phyloP scores from a whole-genome alignment of 768 basidiomycete species.

The Hypholoma fasciculare region DNA sequence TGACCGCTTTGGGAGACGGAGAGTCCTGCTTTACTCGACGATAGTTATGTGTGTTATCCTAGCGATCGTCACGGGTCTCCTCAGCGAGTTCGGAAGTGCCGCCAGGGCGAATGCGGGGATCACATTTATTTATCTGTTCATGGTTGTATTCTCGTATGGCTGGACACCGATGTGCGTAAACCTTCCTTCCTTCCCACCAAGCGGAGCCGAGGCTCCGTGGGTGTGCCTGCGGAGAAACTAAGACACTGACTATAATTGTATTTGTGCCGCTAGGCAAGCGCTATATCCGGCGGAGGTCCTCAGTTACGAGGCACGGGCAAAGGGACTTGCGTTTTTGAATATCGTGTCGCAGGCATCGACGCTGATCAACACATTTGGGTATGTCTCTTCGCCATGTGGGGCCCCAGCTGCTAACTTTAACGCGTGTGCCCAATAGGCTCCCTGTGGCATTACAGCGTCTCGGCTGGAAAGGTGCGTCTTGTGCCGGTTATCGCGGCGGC shows the following conservation, averaged over 20 bases:
- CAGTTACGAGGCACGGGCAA: constrained; percentile 48
- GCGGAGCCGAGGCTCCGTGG: too few relatives aligned
- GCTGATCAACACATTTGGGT: constrained; percentile 53
- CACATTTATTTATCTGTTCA: constrained; percentile 49
- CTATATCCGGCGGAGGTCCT: constrained; percentile 56
- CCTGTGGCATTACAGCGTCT: constrained; percentile 47
- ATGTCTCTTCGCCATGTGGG: constrained; percentile 10
- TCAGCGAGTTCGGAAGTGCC: constrained; percentile 34
- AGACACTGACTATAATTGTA: background rate
- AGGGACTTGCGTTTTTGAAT: constrained; percentile 51
- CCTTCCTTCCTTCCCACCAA: background rate
- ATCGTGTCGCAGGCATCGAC: constrained; percentile 41
- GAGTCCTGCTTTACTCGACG: constrained; percentile 41
- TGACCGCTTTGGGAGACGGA: constrained; percentile 50
- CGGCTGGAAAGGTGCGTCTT: constrained; percentile 43
- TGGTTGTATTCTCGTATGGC: constrained; percentile 54
- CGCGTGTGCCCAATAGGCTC: constrained; percentile 25
- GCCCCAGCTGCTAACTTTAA: background rate
- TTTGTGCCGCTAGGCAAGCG: constrained; percentile 37
- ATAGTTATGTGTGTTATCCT: constrained; percentile 37
- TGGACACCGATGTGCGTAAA: constrained; percentile 51
- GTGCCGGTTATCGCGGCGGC: background rate
- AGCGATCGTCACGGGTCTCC: constrained; percentile 46
- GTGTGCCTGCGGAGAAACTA: too few relatives aligned
- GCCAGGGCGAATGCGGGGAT: constrained; percentile 51